These are phyloP conservation scores for Nicotiana tomentosiformis DNA, from an alignment of 257 asterid species.

Conservation along the genomic window DNA sequence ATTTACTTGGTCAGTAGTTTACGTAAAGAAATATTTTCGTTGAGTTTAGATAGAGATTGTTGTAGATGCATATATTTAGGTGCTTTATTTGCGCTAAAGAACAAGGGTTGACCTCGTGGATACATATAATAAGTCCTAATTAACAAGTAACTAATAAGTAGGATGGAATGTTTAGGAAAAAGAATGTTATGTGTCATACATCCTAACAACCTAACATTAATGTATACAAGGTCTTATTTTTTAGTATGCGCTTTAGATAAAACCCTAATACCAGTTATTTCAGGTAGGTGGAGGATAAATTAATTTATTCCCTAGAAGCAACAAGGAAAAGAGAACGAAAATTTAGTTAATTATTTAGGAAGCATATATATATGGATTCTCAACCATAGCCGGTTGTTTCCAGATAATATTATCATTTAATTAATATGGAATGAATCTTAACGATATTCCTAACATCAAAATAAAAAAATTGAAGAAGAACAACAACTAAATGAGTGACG, in stretches of 20 bases:
- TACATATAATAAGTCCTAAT: not conserved
- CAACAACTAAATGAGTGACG: not conserved
- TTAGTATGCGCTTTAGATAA: not conserved
- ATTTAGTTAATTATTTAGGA: not conserved
- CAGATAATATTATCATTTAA: not conserved
- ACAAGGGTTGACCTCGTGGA: not conserved
- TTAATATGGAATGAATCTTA: constrained; percentile 8
- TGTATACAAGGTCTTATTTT: not conserved
- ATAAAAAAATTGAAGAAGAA: not conserved
- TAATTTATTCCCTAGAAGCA: not conserved
- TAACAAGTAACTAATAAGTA: not conserved
- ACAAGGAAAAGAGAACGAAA: not conserved
- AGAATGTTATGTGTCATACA: not conserved
- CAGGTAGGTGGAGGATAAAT: not conserved
- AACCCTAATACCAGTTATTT: not conserved
- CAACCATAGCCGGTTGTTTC: not conserved
- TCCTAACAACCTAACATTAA: not conserved
- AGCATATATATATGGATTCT: not conserved
- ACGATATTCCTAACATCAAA: not conserved
- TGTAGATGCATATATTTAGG: not conserved
- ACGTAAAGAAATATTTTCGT: not conserved
- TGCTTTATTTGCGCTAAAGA: not conserved
- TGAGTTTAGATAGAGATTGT: constrained; percentile 1
- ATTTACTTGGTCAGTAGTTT: not conserved
- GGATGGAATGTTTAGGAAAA: not conserved